These are phyloP conservation scores for Globisporangium irregulare DNA, from an alignment of 352 stramenopile species.

Conservation along the genomic window DNA sequence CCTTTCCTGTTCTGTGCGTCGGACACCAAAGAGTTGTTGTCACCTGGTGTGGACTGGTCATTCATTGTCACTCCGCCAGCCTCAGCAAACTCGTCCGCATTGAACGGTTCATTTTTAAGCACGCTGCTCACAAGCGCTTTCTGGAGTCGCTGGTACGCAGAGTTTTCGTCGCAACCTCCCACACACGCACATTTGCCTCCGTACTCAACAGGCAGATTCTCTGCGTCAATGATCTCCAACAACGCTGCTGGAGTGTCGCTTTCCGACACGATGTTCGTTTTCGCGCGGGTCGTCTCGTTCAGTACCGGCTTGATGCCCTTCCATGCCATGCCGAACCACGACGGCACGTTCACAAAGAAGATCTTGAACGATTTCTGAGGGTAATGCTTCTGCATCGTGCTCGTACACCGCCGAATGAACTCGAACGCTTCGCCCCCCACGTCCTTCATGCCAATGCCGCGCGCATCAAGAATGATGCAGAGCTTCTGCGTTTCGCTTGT, in stretches of 20 bases:
- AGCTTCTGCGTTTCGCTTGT: constrained; percentile 72
- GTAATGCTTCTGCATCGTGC: constrained; percentile 87
- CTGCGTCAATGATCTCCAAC: constrained; percentile 59
- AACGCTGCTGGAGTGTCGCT: constrained; percentile 50
- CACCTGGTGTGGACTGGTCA: neutral
- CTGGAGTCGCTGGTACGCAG: constrained; percentile 60
- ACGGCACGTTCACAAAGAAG: constrained; percentile 90
- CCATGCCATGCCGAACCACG: constrained; percentile 91
- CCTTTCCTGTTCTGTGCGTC: constrained; percentile 7
- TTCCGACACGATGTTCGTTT: constrained; percentile 84
- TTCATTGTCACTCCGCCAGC: neutral
- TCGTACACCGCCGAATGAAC: constrained; percentile 78
- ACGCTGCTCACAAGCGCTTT: constrained; percentile 54
- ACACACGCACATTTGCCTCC: constrained; percentile 58
- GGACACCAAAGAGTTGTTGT: constrained; percentile 11
- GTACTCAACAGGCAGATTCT: constrained; percentile 69
- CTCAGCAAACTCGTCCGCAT: constrained; percentile 25
- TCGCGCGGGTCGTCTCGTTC: constrained; percentile 84
- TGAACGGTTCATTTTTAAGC: constrained; percentile 44
- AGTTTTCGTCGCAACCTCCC: constrained; percentile 67
- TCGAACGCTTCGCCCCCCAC: constrained; percentile 75
- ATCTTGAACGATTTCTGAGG: constrained; percentile 89
- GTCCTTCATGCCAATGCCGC: constrained; percentile 72
- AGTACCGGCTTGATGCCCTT: constrained; percentile 87
- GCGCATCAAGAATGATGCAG: constrained; percentile 70